Base-by-base conservation (phyloP, 2,329 filamentous ascomycete species). In the Sclerotinia subarctica region DNA sequence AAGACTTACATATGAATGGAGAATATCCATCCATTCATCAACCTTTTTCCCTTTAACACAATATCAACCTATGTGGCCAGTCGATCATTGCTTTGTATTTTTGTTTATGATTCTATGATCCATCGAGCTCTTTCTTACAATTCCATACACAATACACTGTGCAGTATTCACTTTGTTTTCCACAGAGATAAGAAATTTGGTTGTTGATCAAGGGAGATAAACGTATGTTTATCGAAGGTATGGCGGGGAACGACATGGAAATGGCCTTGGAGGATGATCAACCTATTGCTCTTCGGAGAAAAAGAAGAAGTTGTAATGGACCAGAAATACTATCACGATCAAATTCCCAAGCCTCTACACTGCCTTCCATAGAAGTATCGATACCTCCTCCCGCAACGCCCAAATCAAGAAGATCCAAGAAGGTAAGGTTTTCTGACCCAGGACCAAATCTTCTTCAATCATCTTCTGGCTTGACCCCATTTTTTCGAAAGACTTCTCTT, bases 381-480 rank as follows among this genome's bases (percentile, higher is more conserved):
- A 76, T 75, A 4, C 75, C 76, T 11, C 74, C 75, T 58, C 59
- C 70, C 54, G 75, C 76, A 64, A 76, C 76, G 19, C 65, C 65
- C 57, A 67, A 19, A 47, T 73, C 74, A 13, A 73, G 71, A 69
- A 68, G 72, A 51, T 54, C 76, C 1, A 84, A 84, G 71, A 80
- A 80, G 68, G 85, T 88, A 29, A 84, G 86, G 49, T 87, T 88
- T 77, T 88, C 86, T 0, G 85, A 88, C 52, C 85, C 85, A 11
- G 85, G 84, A 0, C 79, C 80, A 1, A 74, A 78, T 0, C 69
- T 78, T 49, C 69, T 76, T 21, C 68, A 71, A 13, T 80, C 82
- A 2, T 26, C 64, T 26, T 86, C 83, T 0, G 86, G 86, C 2
- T 76, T 89, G 38, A 88, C 87, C 1, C 86, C 87, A 1, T 84